phyloP scores from a whole-genome alignment of 306 rosid species.

The Vigna nakashimae region DNA sequence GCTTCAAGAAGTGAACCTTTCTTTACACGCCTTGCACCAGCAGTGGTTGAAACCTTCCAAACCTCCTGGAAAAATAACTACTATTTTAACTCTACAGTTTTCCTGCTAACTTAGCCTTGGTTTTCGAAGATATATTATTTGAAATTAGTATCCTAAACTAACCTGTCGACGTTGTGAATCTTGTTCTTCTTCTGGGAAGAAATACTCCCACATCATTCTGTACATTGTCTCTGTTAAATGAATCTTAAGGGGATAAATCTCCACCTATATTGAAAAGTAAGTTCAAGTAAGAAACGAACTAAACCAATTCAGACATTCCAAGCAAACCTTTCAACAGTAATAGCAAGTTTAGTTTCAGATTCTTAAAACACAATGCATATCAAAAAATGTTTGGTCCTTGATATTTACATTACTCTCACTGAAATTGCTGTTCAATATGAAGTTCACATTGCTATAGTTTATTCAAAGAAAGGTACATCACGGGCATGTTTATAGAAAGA shows the following conservation, averaged over 20 bases:
- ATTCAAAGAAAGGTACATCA: constrained; percentile 14
- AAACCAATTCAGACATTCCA: constrained; percentile 24
- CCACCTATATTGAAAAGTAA: constrained; percentile 64
- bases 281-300: constrained; percentile 44
- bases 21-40: constrained; percentile 92
- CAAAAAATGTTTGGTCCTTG: background rate
- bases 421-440: constrained; percentile 9
- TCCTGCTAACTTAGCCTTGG: constrained; percentile 27
- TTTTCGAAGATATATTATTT: constrained; percentile 22
- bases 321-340: constrained; percentile 5
- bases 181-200: constrained; percentile 97
- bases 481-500: background rate
- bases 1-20: constrained; percentile 72
- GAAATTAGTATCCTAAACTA: constrained; percentile 47
- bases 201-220: constrained; percentile 98
- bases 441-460: background rate
- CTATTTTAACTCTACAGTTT: constrained; percentile 22
- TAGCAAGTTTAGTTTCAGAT: background rate
- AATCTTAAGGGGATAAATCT: constrained; percentile 94
- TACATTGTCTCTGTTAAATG: constrained; percentile 98
- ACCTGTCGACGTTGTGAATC: constrained; percentile 99
- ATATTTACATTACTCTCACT: background rate
- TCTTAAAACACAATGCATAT: constrained; percentile 9
- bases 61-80: constrained; percentile 71
- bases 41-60: constrained; percentile 98